Base-by-base conservation (phyloP, 2,329 filamentous ascomycete genomes). In the Aspergillus clavatus region DNA sequence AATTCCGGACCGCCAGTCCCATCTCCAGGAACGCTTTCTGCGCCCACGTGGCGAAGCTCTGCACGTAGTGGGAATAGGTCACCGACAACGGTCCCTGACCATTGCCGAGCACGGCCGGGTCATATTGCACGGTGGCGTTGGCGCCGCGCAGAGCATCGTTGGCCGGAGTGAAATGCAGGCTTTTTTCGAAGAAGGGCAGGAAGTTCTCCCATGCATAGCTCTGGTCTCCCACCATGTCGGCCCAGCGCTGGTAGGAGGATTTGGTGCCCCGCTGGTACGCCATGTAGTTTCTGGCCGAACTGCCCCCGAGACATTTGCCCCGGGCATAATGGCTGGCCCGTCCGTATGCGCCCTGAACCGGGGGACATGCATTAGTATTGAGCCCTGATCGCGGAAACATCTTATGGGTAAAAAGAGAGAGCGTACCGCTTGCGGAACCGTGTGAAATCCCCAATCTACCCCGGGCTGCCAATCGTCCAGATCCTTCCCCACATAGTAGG, bases 111-210 rank as follows among this genome's bases (percentile, higher is more conserved):
- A 54, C 58, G 3, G 45, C 47, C 2, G 53, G 21, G 24, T 55
- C 46, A 28, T 57, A 60, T 4, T 22, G 38, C 4, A 56, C 43
- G 0, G 57, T 55, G 1, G 55, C 52, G 27, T 62, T 63, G 2
- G 47, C 21, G 18, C 43, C 35, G 11, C 59, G 50, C 2, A 14
- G 21, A 1, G 18, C 26, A 11, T 21, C 33, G 38, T 56, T 43
- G 0, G 62, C 59, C 1, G 56, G 51, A 1, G 58, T 65, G 40
- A 65, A 66, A 10, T 54, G 43, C 6, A 56, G 38, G 10, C 52
- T 60, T 33, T 58, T 59, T 35, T 63, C 43, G 40, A 56, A 61
- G 31, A 52, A 65, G 1, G 58, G 60, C 7, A 60, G 41, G 1
- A 58, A 39, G 3, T 57, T 48, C 1, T 62, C 52, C 19, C 53